phyloP scores from a whole-genome alignment of 768 basidiomycete genomes.

The Candolleomyces eurysporus region DNA sequence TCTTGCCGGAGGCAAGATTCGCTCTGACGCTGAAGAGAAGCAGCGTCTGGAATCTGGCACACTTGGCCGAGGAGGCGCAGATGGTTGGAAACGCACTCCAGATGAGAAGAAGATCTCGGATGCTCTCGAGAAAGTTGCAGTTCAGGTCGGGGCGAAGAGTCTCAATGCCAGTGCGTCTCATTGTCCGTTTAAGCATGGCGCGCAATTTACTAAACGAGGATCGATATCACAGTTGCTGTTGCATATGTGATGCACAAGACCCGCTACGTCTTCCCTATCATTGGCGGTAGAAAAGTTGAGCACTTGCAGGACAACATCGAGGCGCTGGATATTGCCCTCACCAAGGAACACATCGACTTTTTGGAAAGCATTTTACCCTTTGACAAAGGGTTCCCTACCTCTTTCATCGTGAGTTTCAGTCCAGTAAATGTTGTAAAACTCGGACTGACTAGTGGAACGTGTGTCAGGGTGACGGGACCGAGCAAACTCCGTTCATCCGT shows the following conservation, averaged over 20 bases:
- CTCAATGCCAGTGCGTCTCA: background rate
- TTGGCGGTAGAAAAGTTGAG: constrained; percentile 35
- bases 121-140: too few relatives aligned
- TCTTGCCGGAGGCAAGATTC: constrained; percentile 39
- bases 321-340: constrained; percentile 40
- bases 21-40: constrained; percentile 37
- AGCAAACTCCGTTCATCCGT: too few relatives aligned
- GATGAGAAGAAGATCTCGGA: constrained; percentile 3
- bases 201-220: too few relatives aligned
- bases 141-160: too few relatives aligned
- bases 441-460: too few relatives aligned
- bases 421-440: too few relatives aligned
- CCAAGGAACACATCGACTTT: constrained; percentile 33
- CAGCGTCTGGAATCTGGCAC: background rate
- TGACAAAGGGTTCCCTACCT: constrained; percentile 8
- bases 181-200: too few relatives aligned
- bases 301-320: constrained; percentile 43
- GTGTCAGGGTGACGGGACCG: too few relatives aligned
- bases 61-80: too few relatives aligned
- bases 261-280: constrained; percentile 46
- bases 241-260: constrained; percentile 53
- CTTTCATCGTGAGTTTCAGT: constrained; percentile 5
- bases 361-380: constrained; percentile 28
- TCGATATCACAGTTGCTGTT: constrained; percentile 35
- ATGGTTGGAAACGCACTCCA: constrained; percentile 6